Evolutionary conservation across 208 protist species (phyloP).

Genomic region (Histomonas meleagridis): DNA sequence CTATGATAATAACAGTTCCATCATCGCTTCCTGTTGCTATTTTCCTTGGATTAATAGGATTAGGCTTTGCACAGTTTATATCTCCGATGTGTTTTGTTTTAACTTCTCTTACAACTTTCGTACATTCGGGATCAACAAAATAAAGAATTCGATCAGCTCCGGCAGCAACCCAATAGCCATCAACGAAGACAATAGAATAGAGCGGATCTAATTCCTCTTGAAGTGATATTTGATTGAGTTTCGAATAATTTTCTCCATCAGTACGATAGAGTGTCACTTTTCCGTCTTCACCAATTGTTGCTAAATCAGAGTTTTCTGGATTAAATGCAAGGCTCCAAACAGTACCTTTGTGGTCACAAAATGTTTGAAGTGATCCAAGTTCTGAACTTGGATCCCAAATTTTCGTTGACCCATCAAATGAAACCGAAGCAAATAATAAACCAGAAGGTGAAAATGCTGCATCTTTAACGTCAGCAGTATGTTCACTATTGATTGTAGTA

Average conservation of each 20-base stretch:
- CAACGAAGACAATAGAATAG: background rate
- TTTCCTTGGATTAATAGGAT: background rate
- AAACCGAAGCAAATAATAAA: background rate
- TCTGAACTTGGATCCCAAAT: background rate
- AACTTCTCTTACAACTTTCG: background rate
- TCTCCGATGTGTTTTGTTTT: background rate
- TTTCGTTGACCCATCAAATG: slow-evolving; percentile 7
- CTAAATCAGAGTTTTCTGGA: background rate
- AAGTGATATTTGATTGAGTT: background rate
- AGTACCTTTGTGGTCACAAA: background rate
- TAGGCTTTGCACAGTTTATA: background rate
- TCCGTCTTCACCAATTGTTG: slow-evolving; percentile 15
- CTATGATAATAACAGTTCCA: background rate
- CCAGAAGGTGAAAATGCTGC: background rate
- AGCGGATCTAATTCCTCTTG: background rate
- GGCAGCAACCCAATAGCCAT: background rate
- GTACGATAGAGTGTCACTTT: background rate
- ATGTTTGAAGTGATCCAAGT: background rate
- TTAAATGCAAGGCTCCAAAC: background rate
- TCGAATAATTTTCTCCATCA: background rate
- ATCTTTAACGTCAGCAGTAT: slow-evolving; percentile 20
- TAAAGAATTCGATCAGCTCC: background rate
- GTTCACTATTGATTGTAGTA: background rate
- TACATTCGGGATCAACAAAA: background rate
- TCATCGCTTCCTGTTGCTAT: background rate